phyloP scores from a whole-genome alignment of 2,329 filamentous ascomycete species.

The Xylaria sp. region DNA sequence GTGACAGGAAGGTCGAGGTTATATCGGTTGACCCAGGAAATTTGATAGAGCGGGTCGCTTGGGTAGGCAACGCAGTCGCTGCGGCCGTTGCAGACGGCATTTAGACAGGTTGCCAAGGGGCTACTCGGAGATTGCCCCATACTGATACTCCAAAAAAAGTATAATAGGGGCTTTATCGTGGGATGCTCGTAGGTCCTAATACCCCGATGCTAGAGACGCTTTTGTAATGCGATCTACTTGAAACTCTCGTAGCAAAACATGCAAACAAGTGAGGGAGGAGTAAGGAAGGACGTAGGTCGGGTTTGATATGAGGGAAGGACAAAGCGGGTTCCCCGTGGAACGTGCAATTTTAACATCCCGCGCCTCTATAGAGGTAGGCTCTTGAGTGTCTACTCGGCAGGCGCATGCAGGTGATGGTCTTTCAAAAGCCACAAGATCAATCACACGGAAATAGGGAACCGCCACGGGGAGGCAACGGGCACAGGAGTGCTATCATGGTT shows the following conservation, averaged over 20 bases:
- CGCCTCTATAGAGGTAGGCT: slow-evolving; percentile 2
- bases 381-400: not conserved
- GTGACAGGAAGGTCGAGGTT: slow-evolving; percentile 63
- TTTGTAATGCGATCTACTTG: not conserved
- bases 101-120: slow-evolving; percentile 59
- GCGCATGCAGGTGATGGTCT: not conserved
- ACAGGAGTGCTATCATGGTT: not conserved
- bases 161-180: not conserved
- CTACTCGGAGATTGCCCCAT: slow-evolving; percentile 60
- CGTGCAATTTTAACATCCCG: not conserved
- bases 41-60: slow-evolving; percentile 57
- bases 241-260: not conserved
- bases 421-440: not conserved
- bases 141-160: slow-evolving; percentile 21
- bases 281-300: not conserved
- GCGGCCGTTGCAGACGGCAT: slow-evolving; percentile 58
- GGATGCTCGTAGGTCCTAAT: not conserved
- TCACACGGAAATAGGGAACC: not conserved
- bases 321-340: not conserved
- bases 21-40: slow-evolving; percentile 63
- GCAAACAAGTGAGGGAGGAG: not conserved
- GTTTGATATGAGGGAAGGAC: slow-evolving; percentile 11
- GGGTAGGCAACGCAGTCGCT: slow-evolving; percentile 61
- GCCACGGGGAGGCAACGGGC: not conserved
- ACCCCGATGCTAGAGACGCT: slow-evolving; percentile 2